phyloP scores from a whole-genome alignment of 78 protist species.

The Dictyostelium brefeldianum region DNA sequence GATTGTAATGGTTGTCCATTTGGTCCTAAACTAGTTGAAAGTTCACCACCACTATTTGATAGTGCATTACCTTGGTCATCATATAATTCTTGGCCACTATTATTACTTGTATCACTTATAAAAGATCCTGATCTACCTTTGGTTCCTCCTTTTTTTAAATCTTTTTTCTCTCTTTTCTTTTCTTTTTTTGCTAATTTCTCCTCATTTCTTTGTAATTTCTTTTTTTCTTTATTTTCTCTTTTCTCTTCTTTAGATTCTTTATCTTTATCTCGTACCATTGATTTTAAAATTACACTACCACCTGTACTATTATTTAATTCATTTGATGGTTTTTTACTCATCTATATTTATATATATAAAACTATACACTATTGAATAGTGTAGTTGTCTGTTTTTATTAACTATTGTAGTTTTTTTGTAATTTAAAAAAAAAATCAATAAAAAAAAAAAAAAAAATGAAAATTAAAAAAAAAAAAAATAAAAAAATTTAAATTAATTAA shows the following conservation, averaged over 20 bases:
- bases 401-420: neutral
- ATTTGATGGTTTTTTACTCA: constrained; percentile 13
- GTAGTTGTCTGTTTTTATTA: too few relatives aligned
- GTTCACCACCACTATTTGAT: neutral
- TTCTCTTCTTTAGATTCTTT: constrained; percentile 47
- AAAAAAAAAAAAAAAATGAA: neutral
- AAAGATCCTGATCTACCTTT: constrained; percentile 20
- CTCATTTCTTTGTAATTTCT: constrained; percentile 18
- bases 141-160: neutral
- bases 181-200: constrained; percentile 7
- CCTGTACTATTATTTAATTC: neutral
- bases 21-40: neutral
- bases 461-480: neutral
- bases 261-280: neutral
- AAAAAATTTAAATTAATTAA: neutral
- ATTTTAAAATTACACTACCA: constrained; percentile 10
- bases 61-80: neutral
- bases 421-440: neutral
- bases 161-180: constrained; percentile 49
- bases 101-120: neutral
- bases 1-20: neutral
- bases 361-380: neutral
- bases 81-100: neutral
- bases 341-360: neutral
- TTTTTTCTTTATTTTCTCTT: constrained; percentile 24